A percentile compares a stretch with the other conserved stretches of the same genome.
phyloP scores from a whole-genome alignment of 1,284 basidiomycete genomes.

The Grifola frondosa region DNA sequence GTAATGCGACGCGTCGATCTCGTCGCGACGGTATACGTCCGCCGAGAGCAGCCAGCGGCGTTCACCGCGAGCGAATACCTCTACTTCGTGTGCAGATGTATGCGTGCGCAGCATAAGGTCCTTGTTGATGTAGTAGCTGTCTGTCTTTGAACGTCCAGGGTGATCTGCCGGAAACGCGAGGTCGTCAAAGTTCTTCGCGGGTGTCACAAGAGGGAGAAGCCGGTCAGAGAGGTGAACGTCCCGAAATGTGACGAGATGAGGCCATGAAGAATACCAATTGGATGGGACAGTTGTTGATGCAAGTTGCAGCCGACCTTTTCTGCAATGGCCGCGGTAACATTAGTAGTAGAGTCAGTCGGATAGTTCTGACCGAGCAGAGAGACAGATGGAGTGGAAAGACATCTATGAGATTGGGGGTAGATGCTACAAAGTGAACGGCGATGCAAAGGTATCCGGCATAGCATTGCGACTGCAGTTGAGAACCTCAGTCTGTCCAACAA shows the following conservation, averaged over 20 bases:
- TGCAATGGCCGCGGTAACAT: slow-evolving; percentile 84
- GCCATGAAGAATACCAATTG: slow-evolving; percentile 80
- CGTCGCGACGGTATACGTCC: slow-evolving; percentile 98
- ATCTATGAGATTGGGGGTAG: slow-evolving; percentile 15
- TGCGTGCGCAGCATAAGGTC: slow-evolving; percentile 94
- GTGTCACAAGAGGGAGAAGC: slow-evolving; percentile 89
- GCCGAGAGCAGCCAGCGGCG: slow-evolving; percentile 91
- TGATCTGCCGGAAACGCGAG: slow-evolving; percentile 94
- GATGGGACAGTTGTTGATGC: slow-evolving; percentile 79
- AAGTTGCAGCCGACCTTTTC: slow-evolving; percentile 72
- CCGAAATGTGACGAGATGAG: slow-evolving; percentile 87
- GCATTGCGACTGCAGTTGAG: too few species aligned
- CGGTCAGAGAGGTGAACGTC: slow-evolving; percentile 65
- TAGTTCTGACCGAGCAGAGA: slow-evolving; percentile 58
- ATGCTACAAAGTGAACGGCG: too few species aligned
- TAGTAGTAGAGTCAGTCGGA: slow-evolving; percentile 77
- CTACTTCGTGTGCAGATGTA: slow-evolving; percentile 97
- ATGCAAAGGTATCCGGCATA: neutral
- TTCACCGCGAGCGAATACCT: slow-evolving; percentile 78
- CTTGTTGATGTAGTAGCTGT: slow-evolving; percentile 96
- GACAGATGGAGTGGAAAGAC: slow-evolving; percentile 16
- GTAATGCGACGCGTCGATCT: slow-evolving; percentile 96
- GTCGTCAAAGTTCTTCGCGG: slow-evolving; percentile 95
- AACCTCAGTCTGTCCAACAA: too few species aligned
- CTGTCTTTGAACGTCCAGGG: slow-evolving; percentile 86